Base-by-base conservation (phyloP, 208 protist species). In the Crithidia fasciculata region DNA sequence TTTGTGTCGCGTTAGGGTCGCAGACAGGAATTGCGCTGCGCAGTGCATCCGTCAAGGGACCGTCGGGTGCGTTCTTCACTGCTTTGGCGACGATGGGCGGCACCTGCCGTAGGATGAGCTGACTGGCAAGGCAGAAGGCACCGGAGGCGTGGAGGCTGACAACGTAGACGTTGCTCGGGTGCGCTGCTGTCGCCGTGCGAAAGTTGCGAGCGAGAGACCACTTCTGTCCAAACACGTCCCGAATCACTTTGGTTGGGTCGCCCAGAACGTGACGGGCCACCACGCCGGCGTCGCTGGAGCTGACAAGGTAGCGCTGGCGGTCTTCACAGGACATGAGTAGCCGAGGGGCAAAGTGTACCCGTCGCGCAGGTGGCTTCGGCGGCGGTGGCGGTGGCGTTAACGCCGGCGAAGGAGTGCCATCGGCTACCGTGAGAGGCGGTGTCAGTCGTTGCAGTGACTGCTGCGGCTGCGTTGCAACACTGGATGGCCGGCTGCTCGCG, bases 1-100 rank as follows among this genome's bases (percentile, higher is more conserved):
- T 53, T 45, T 4, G 8, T 16, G 7, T 28, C 36, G 2, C 10
- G 4, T 39, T 28, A 4, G 61, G 61, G 12, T 45, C 44, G 37
- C 50, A 70, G 0, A 70, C 65, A 10, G 65, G 65, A 0, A 50
- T 45, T 28, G 65, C 65, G 40, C 65, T 70, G 65, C 65, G 47
- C 40, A 70, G 52, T 16, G 47, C 45, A 10, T 70, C 65, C 9
- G 50, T 57, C 65, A 70, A 45, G 3, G 52, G 52, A 2, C 65
- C 65, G 10, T 6, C 28, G 15, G 65, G 65, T 7, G 65, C 65
- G 5, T 70, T 37, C 28, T 50, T 44, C 9, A 70, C 43, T 43
- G 65, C 28, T 6, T 70, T 70, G 37, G 65, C 52, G 7, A 70
- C 65, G 8, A 50, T 18, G 8, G 37, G 65, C 5, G 18, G 65